Evolutionary conservation across 805 yeast species (phyloP), one percentile per base, ranked within the genome.

Genomic region (Yarrowia phangngaensis): DNA sequence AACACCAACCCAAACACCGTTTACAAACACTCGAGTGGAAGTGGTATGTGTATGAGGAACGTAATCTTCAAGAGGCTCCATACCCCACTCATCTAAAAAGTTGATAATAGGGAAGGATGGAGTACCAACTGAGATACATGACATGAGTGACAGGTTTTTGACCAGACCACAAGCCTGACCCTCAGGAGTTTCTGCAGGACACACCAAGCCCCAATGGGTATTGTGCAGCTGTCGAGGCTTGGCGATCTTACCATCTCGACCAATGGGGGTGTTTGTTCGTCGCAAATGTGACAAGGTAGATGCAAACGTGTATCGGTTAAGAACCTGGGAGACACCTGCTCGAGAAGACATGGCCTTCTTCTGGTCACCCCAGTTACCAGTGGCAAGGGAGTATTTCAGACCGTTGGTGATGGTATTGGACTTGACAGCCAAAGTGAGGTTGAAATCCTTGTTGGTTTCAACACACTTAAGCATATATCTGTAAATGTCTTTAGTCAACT

Each of bases 311-410:
- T 92, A 92, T 71, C 99, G 80, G 68, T 92, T 92, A 68, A 92
- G 76, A 57, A 92, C 98, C 73, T 92, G 98, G 20, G 97, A 90
- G 36, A 94, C 99, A 78, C 99, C 99, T 5, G 98, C 99, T 67
- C 95, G 82, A 14, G 97, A 82, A 54, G 92, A 81, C 98, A 92
- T 92, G 11, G 97, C 97, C 68, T 92, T 92, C 81, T 89, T 90
- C 67, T 92, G 99, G 69, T 92, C 99, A 72, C 99, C 98, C 99
- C 99, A 92, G 72, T 92, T 92, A 75, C 99, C 99, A 12, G 99
- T 92, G 49, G 99, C 99, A 62, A 92, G 75, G 29, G 98, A 92
- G 69, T 92, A 92, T 65, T 94, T 85, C 68, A 92, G 77, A 65
- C 99, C 99, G 54, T 95, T 90, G 28, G 99, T 92, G 60, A 92